Evolutionary conservation across 148 eudicot species (phyloP).

Genomic region (Amaranthus cruentus): DNA sequence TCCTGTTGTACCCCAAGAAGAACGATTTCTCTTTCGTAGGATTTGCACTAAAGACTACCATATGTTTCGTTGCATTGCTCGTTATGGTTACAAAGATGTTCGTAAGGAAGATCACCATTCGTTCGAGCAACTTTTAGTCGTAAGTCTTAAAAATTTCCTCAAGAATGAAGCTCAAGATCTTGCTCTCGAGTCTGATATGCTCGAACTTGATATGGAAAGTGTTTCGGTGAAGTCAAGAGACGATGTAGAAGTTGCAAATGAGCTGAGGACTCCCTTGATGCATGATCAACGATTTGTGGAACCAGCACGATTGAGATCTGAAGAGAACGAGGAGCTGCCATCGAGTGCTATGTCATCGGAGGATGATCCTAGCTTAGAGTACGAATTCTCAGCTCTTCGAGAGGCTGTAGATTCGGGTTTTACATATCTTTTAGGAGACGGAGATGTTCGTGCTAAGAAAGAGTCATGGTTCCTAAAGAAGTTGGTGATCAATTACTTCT

Average conservation of each 20-base stretch:
- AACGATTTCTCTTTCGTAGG: constrained; percentile 80
- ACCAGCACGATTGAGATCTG: constrained; percentile 16
- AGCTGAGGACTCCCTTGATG: constrained; percentile 58
- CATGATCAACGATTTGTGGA: constrained; percentile 31
- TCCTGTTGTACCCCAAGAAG: constrained; percentile 83
- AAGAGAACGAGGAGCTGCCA: constrained; percentile 28
- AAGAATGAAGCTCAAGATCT: constrained; percentile 65
- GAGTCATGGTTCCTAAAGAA: constrained; percentile 76
- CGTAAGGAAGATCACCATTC: constrained; percentile 82
- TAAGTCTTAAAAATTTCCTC: constrained; percentile 67
- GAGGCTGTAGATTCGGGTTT: constrained; percentile 84
- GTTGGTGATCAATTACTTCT: constrained; percentile 74
- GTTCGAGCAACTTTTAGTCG: constrained; percentile 69
- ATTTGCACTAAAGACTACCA: constrained; percentile 86
- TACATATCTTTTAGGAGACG: constrained; percentile 81
- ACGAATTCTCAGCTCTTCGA: constrained; percentile 66
- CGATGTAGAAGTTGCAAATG: constrained; percentile 24
- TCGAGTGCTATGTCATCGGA: constrained; percentile 40
- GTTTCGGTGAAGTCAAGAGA: constrained; percentile 42
- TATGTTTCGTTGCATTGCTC: constrained; percentile 80
- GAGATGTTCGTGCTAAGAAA: constrained; percentile 80
- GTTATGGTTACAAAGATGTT: constrained; percentile 91
- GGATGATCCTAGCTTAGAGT: constrained; percentile 72
- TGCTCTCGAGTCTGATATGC: constrained; percentile 51
- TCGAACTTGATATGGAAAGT: constrained; percentile 41